Evolutionary conservation across 108 stramenopile species (phyloP), one percentile per base, ranked within the genome.

Genomic region (Skeletonema grethae): DNA sequence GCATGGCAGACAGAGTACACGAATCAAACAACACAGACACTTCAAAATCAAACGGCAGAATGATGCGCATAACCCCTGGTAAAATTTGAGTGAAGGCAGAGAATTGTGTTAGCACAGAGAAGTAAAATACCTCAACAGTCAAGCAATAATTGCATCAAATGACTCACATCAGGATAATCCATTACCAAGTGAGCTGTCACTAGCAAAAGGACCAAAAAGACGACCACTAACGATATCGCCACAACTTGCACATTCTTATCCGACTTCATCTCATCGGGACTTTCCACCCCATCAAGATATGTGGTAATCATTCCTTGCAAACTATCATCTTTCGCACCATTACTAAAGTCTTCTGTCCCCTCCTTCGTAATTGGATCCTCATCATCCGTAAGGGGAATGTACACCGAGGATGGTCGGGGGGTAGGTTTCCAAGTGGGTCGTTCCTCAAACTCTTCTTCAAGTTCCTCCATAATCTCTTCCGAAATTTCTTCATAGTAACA

Each of bases 81-180:
- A n/a, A n/a, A n/a, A n/a, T n/a, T n/a, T n/a, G n/a, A n/a, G n/a
- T n/a, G n/a, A n/a, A n/a, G n/a, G n/a, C n/a, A n/a, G n/a, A n/a
- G n/a, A n/a, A n/a, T n/a, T n/a, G n/a, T n/a, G n/a, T n/a, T n/a
- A n/a, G n/a, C n/a, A n/a, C n/a, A n/a, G n/a, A n/a, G n/a, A n/a
- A n/a, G n/a, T n/a, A n/a, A n/a, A n/a, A n/a, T n/a, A n/a, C n/a
- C n/a, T n/a, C n/a, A n/a, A n/a, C n/a, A n/a, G n/a, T n/a, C n/a
- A n/a, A n/a, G n/a, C n/a, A n/a, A n/a, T n/a, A n/a, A n/a, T n/a
- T n/a, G n/a, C n/a, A n/a, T n/a, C n/a, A n/a, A n/a, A n/a, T n/a
- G n/a, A n/a, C n/a, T n/a, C n/a, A n/a, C n/a, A 65, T 80, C 79
- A 7, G 79, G 79, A 58, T 80, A 59, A n/a, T 80, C 67, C 79